Percentiles rank a stretch among this genome's conserved stretches.
These are phyloP conservation scores for Gomphus sp. DNA, from an alignment of 1,284 basidiomycete genomes.

Conservation along the genomic window DNA sequence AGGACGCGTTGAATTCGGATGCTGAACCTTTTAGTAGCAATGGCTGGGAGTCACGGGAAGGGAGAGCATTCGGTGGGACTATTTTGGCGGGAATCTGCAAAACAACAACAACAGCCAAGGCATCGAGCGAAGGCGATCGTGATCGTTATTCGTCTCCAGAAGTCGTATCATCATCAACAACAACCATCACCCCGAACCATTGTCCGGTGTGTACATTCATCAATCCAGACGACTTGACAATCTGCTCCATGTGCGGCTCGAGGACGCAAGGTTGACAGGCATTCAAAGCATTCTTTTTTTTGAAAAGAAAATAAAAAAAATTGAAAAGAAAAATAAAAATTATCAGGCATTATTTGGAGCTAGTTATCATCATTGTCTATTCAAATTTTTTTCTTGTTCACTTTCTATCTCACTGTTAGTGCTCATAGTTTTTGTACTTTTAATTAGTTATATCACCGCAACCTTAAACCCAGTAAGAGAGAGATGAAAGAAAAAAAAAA, in stretches of 20 bases:
- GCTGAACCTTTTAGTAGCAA: constrained; percentile 22
- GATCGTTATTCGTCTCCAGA: not conserved
- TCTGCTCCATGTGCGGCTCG: constrained; percentile 19
- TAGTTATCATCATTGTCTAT: not conserved
- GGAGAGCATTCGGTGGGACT: constrained; percentile 66
- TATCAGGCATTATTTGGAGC: not conserved
- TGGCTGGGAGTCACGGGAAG: constrained; percentile 28
- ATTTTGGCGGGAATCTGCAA: constrained; percentile 39
- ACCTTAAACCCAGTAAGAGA: constrained; percentile 1
- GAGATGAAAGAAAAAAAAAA: not conserved
- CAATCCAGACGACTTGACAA: constrained; percentile 14
- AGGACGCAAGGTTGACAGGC: not conserved
- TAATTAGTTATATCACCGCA: constrained; percentile 3
- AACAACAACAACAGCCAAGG: constrained; percentile 1
- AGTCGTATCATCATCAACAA: not conserved
- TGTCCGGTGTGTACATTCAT: constrained; percentile 21
- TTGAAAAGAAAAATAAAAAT: no score
- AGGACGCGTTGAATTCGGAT: constrained; percentile 45
- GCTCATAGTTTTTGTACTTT: constrained; percentile 4
- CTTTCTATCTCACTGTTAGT: not conserved
- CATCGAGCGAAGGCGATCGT: constrained; percentile 5
- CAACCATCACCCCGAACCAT: not conserved
- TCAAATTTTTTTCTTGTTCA: not conserved
- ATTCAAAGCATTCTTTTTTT: not conserved
- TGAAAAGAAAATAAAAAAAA: no score